Evolutionary conservation across 441 rosid species (phyloP).

Genomic region (Corymbia citriodora): DNA sequence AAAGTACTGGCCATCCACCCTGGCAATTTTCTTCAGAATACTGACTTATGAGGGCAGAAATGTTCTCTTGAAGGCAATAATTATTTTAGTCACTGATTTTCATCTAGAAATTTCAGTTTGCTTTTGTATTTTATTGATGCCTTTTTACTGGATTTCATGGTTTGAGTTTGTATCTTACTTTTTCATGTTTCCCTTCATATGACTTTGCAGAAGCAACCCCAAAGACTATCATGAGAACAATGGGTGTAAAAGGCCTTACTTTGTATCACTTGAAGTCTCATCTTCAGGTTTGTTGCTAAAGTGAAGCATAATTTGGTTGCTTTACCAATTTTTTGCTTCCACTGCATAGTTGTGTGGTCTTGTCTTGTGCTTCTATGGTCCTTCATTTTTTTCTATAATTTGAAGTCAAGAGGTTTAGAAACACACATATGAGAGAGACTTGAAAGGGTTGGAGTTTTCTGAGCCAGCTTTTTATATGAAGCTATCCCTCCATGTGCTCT

Average conservation of each 20-base stretch:
- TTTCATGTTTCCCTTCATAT: constrained; percentile 1
- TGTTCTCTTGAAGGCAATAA: not conserved
- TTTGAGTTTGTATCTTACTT: not conserved
- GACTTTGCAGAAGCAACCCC: constrained; percentile 82
- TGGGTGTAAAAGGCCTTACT: constrained; percentile 96
- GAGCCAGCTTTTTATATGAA: not conserved
- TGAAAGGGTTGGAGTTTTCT: not conserved
- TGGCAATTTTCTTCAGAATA: not conserved
- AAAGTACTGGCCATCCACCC: not conserved
- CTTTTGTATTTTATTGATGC: not conserved
- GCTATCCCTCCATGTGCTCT: not conserved
- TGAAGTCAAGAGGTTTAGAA: not conserved
- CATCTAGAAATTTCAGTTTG: not conserved
- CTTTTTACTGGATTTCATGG: not conserved
- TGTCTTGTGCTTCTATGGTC: not conserved
- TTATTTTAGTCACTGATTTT: not conserved
- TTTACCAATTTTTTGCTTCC: not conserved
- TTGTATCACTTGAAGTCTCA: constrained; percentile 94
- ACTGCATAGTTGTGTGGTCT: not conserved
- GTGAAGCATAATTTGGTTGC: not conserved
- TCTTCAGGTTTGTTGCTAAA: constrained; percentile 61
- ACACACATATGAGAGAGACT: not conserved
- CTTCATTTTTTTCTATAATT: not conserved
- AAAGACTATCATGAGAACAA: constrained; percentile 86
- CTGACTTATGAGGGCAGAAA: not conserved